A percentile compares a stretch with the other conserved stretches of the same genome.
Conservation (phyloP, 1,139 yeast genomes). For the Blastobotrys arbuscula region DNA sequence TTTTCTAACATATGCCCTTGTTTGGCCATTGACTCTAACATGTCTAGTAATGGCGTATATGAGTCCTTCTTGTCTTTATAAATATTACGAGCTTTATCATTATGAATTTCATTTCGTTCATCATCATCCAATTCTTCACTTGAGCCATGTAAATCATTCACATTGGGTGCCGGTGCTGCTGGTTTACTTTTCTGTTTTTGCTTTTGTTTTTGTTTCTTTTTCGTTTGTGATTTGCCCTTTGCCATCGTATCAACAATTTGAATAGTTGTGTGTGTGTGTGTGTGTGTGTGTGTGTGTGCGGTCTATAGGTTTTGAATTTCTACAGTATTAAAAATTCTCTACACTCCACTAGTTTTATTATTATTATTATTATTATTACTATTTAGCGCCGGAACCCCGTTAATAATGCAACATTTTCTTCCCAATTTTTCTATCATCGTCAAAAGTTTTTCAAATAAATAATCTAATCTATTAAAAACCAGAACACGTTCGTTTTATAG, state of each 20-base stretch:
- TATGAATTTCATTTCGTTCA: slow-evolving; percentile 3
- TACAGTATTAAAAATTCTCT: background rate
- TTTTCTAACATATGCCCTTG: background rate
- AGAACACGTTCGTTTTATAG: too few species aligned
- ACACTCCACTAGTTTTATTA: too few species aligned
- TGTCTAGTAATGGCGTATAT: background rate
- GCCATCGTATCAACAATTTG: slow-evolving; percentile 9
- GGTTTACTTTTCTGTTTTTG: slow-evolving; percentile 5
- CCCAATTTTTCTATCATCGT: background rate
- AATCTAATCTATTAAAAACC: too few species aligned
- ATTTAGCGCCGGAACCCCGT: too few species aligned
- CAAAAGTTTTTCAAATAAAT: too few species aligned
- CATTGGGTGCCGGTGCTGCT: background rate
- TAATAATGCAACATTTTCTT: background rate
- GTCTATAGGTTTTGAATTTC: background rate
- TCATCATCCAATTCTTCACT: slow-evolving; percentile 12
- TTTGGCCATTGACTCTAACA: background rate
- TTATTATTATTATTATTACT: too few species aligned
- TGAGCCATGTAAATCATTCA: slow-evolving; percentile 8
- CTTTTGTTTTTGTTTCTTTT: slow-evolving; percentile 9
- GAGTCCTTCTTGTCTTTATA: background rate
- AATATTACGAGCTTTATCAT: background rate
- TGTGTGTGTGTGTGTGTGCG: too few species aligned
- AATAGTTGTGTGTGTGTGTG: background rate
- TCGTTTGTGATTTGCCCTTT: slow-evolving; percentile 2